Base-by-base conservation (phyloP, 164 flowering plant genomes). In the Malania oleifera region DNA sequence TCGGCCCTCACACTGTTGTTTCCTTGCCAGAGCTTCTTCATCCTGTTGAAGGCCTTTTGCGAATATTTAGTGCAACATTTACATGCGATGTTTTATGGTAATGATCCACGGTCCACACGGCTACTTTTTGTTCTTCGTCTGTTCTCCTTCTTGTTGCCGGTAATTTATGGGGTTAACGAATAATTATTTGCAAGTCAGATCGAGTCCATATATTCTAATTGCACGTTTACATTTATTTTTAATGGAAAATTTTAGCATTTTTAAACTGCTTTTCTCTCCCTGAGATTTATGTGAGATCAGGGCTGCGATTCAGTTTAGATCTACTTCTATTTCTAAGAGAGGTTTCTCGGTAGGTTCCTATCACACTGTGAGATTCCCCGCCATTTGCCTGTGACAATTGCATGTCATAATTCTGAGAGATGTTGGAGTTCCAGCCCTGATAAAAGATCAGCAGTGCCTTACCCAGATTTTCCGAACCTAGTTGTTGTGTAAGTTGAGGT, bases 41-140 rank as follows among this genome's bases (percentile, higher is more conserved):
- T 76, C 98, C 98, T 26, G 73, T 91, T 46, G 78, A 81, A 68
- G 80, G 75, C 71, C 75, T 91, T 57, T 56, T 64, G 1, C 71
- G 70, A 46, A 69, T 91, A 51, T 91, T 91, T 53, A 73, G 86
- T 65, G 90, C 96, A 41, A 91, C 98, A 39, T 91, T 91, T 66
- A 91, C 98, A 1, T 70, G 83, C 58, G 95, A 91, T 57, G 67
- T 86, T 49, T 62, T 48, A 61, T 91, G 96, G 98, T 88, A 77
- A 41, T 38, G 31, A 28, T n/a, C n/a, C 45, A 58, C 10, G 53
- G 23, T 23, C 23, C 9, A 12, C n/a, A 15, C 13, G 49, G 24
- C 49, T 19, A 7, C 26, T 18, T 48, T 41, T 31, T 35, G 18
- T 18, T 11, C 31, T 17, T 34, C 18, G 24, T 18, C 1, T 39